Evolutionary conservation across 2,329 filamentous ascomycete species (phyloP).

Genomic region (Venturia oleaginea): DNA sequence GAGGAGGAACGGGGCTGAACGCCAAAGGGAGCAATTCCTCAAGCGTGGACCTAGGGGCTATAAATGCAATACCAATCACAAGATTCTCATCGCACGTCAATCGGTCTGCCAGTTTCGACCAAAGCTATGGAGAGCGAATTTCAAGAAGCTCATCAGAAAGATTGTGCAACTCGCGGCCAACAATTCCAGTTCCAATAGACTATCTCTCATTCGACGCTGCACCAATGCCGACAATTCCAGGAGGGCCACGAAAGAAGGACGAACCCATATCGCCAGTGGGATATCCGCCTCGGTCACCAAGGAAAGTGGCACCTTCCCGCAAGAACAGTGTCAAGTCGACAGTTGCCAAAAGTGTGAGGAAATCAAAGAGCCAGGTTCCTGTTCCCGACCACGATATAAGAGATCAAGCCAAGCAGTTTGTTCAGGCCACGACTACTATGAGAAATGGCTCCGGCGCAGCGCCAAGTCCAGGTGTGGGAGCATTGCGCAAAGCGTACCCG

Average conservation of each 20-base stretch:
- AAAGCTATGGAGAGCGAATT: conserved; percentile 25
- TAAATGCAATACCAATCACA: conserved; percentile 34
- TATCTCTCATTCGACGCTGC: conserved; percentile 66
- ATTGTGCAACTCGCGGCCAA: conserved; percentile 23
- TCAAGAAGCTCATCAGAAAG: conserved; percentile 16
- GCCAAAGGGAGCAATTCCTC: conserved; percentile 64
- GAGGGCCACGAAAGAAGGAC: conserved; percentile 56
- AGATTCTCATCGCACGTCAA: conserved; percentile 48
- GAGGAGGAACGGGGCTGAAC: conserved; percentile 40
- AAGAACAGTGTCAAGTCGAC: conserved; percentile 52
- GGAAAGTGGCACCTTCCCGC: conserved; percentile 23
- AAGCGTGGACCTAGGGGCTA: conserved; percentile 52
- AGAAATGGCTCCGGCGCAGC: conserved; percentile 28
- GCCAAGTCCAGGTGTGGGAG: conserved; percentile 44
- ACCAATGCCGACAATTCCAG: conserved; percentile 75
- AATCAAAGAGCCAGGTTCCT: conserved; percentile 33
- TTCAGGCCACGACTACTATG: conserved; percentile 36
- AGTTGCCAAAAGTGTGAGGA: conserved; percentile 34
- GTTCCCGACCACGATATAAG: conserved; percentile 31
- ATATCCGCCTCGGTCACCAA: conserved; percentile 19
- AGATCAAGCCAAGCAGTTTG: conserved; percentile 39
- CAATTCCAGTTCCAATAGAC: conserved; percentile 30
- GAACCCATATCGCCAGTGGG: conserved; percentile 26
- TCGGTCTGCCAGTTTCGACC: conserved; percentile 68
- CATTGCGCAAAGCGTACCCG: conserved; percentile 33